A percentile compares a stretch with the other conserved stretches of the same genome.
phyloP scores from a whole-genome alignment of 306 rosid genomes.

The Cyamopsis tetragonoloba region DNA sequence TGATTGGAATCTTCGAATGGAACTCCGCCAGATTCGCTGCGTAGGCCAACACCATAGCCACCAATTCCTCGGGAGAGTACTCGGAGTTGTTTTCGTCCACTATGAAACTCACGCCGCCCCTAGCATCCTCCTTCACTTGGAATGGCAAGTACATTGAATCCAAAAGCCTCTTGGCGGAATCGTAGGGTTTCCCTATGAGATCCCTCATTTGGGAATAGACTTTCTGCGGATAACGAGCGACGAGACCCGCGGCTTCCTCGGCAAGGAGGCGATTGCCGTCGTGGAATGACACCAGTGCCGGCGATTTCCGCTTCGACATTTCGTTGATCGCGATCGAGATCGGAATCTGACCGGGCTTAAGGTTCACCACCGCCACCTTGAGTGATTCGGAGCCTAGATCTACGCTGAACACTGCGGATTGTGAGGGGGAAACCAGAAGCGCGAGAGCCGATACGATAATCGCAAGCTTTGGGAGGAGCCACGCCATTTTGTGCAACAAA shows the following conservation, averaged over 20 bases:
- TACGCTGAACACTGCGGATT: slow-evolving; percentile 85
- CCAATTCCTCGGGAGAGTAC: slow-evolving; percentile 71
- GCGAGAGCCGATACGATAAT: slow-evolving; percentile 33
- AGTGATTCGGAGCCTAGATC: slow-evolving; percentile 95
- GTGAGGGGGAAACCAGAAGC: slow-evolving; percentile 51
- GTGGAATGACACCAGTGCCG: slow-evolving; percentile 77
- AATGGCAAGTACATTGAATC: slow-evolving; percentile 77
- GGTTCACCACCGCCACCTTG: slow-evolving; percentile 92
- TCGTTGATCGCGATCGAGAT: slow-evolving; percentile 89
- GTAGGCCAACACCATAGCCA: slow-evolving; percentile 77
- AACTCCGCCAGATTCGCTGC: slow-evolving; percentile 71
- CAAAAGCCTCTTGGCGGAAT: slow-evolving; percentile 37
- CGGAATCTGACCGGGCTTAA: slow-evolving; percentile 89
- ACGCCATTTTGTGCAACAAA: slow-evolving; percentile 49
- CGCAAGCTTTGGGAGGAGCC: slow-evolving; percentile 53
- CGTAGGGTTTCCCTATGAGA: slow-evolving; percentile 69
- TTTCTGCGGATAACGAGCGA: slow-evolving; percentile 81
- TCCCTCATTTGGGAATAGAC: slow-evolving; percentile 83
- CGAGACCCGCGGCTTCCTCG: slow-evolving; percentile 90
- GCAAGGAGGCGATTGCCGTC: slow-evolving; percentile 76
- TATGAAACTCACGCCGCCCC: slow-evolving; percentile 55
- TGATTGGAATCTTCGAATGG: slow-evolving; percentile 74
- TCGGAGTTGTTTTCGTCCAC: slow-evolving; percentile 43
- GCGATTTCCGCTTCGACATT: slow-evolving; percentile 95
- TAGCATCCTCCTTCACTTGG: slow-evolving; percentile 53